phyloP scores from a whole-genome alignment of 2,329 filamentous ascomycete species.

The Monosporascus sp. region DNA sequence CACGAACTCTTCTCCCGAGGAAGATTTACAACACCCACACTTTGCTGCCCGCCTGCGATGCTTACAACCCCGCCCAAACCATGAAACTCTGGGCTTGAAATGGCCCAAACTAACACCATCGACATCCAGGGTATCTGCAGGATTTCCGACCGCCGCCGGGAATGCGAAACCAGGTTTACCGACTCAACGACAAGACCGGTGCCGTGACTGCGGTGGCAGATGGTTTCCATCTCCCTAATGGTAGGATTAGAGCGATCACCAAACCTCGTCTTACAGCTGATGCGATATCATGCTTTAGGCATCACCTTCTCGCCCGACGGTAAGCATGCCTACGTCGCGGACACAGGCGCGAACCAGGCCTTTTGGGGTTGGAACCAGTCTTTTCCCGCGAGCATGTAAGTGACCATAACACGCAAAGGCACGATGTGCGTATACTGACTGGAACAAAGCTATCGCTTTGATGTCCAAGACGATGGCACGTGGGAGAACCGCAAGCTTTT shows the following conservation, averaged over 20 bases:
- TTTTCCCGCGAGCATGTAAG: slow-evolving; percentile 44
- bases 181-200: slow-evolving; percentile 45
- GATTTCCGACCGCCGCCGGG: slow-evolving; percentile 50
- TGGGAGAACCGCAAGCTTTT: slow-evolving; percentile 48
- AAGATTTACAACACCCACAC: no score
- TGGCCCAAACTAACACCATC: not conserved
- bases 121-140: slow-evolving; percentile 39
- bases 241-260: slow-evolving; percentile 16
- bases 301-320: slow-evolving; percentile 53
- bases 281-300: slow-evolving; percentile 25
- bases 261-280: not conserved
- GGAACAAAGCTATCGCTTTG: slow-evolving; percentile 37
- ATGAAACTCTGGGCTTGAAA: not conserved
- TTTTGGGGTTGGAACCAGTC: slow-evolving; percentile 38
- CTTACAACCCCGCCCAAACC: no score
- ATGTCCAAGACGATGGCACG: slow-evolving; percentile 41
- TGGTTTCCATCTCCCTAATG: slow-evolving; percentile 52
- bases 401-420: slow-evolving; percentile 5
- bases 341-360: slow-evolving; percentile 47
- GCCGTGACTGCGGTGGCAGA: slow-evolving; percentile 53
- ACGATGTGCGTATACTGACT: slow-evolving; percentile 13
- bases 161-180: slow-evolving; percentile 55
- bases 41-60: no score
- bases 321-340: slow-evolving; percentile 48
- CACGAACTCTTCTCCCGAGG: no score